These are phyloP conservation scores for Neltuma alba DNA, from an alignment of 306 rosid species.

Conservation along the genomic window DNA sequence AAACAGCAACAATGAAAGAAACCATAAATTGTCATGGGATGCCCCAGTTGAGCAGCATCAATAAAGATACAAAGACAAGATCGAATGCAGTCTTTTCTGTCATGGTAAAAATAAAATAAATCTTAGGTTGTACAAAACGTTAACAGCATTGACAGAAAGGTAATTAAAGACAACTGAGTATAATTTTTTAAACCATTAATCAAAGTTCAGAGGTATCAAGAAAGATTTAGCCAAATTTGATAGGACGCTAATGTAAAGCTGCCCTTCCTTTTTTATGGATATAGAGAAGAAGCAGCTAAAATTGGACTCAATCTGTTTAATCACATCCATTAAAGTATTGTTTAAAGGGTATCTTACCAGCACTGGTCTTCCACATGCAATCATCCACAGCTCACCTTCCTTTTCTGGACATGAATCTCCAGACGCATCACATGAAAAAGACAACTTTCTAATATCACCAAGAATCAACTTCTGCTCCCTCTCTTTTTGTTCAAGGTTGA, in stretches of 20 bases:
- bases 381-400: slow-evolving; percentile 84
- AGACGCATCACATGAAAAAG: slow-evolving; percentile 57
- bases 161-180: background rate
- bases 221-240: background rate
- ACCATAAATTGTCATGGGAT: background rate
- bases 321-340: slow-evolving; percentile 22
- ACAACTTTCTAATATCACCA: slow-evolving; percentile 72
- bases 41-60: background rate
- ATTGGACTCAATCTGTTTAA: slow-evolving; percentile 10
- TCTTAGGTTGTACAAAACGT: background rate
- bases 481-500: slow-evolving; percentile 81
- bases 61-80: background rate
- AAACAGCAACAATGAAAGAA: background rate
- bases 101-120: background rate
- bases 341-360: slow-evolving; percentile 64
- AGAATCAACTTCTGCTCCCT: slow-evolving; percentile 70
- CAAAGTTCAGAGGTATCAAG: background rate
- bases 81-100: background rate
- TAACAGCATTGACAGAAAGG: background rate
- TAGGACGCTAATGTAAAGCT: background rate
- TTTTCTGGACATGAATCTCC: slow-evolving; percentile 61
- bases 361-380: slow-evolving; percentile 63
- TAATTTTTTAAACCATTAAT: background rate
- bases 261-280: background rate
- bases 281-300: slow-evolving; percentile 31